Conservation (phyloP, 2,329 filamentous ascomycete genomes). For the Claviceps sp. region DNA sequence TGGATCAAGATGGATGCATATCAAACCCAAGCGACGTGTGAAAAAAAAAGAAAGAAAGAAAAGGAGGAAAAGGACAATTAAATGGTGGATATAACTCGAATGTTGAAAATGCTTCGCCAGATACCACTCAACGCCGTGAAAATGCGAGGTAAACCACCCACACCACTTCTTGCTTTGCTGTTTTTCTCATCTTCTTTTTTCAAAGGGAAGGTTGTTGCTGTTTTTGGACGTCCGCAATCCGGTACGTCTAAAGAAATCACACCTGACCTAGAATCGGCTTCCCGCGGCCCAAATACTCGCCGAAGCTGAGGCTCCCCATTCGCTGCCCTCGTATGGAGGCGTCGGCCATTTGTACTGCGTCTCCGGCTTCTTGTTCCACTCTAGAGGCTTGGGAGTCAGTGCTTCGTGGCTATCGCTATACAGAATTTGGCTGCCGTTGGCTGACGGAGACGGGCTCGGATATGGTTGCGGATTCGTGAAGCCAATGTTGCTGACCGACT, state of each 20-base stretch:
- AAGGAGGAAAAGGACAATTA: not conserved
- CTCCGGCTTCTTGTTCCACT: conserved; percentile 46
- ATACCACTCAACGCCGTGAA: conserved; percentile 3
- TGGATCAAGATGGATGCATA: not conserved
- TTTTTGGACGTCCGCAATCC: not conserved
- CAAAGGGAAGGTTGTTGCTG: conserved; percentile 13
- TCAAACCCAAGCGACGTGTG: not conserved
- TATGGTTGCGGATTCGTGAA: conserved; percentile 40
- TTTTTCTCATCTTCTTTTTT: not conserved
- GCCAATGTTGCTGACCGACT: conserved; percentile 51
- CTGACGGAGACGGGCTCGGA: conserved; percentile 60
- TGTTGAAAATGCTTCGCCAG: conserved; percentile 1
- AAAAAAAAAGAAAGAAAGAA: not conserved
- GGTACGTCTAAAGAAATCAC: no score
- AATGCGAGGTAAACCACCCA: conserved; percentile 8
- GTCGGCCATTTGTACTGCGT: conserved; percentile 73
- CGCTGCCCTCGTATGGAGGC: conserved; percentile 84
- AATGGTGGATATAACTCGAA: conserved; percentile 13
- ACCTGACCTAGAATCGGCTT: conserved; percentile 37
- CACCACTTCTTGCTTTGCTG: conserved; percentile 6
- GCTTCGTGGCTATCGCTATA: conserved; percentile 55
- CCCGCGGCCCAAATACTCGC: conserved; percentile 69
- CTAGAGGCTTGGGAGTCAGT: conserved; percentile 55
- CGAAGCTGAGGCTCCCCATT: conserved; percentile 76
- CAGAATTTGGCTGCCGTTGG: conserved; percentile 63